phyloP scores from a whole-genome alignment of 495 filamentous ascomycete genomes.

The Penicillium dipodomyicola region DNA sequence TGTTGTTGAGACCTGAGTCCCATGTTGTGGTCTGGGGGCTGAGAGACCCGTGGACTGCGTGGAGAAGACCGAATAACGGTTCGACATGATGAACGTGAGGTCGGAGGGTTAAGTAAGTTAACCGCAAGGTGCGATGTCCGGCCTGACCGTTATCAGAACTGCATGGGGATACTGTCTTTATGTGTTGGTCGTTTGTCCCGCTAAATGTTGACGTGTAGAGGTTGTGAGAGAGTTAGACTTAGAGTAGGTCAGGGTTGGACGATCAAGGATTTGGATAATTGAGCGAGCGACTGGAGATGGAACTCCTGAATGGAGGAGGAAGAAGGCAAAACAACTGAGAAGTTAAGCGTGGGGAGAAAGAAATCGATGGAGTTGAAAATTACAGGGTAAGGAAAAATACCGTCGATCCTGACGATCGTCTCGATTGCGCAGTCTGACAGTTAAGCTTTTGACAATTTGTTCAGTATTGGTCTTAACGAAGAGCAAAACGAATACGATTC shows the following conservation, averaged over 20 bases:
- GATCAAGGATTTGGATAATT: constrained; percentile 14
- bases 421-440: neutral
- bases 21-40: constrained; percentile 61
- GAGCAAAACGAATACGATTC: neutral
- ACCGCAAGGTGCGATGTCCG: constrained; percentile 12
- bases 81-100: constrained; percentile 55
- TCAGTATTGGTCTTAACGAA: neutral
- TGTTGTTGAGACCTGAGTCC: constrained; percentile 83
- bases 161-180: constrained; percentile 14
- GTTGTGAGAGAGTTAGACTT: neutral
- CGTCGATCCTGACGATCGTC: constrained; percentile 17
- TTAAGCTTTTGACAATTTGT: constrained; percentile 11
- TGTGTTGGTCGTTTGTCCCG: constrained; percentile 4
- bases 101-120: neutral
- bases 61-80: constrained; percentile 86
- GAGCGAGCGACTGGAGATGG: constrained; percentile 29
- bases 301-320: constrained; percentile 13
- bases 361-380: constrained; percentile 17
- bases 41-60: constrained; percentile 60
- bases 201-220: constrained; percentile 5
- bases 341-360: constrained; percentile 22
- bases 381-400: constrained; percentile 19
- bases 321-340: constrained; percentile 11
- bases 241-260: constrained; percentile 7
- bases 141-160: constrained; percentile 8